Evolutionary conservation across 2,329 filamentous ascomycete genomes (phyloP), one percentile per base, ranked within the genome.

Genomic region (Metarhizium album): DNA sequence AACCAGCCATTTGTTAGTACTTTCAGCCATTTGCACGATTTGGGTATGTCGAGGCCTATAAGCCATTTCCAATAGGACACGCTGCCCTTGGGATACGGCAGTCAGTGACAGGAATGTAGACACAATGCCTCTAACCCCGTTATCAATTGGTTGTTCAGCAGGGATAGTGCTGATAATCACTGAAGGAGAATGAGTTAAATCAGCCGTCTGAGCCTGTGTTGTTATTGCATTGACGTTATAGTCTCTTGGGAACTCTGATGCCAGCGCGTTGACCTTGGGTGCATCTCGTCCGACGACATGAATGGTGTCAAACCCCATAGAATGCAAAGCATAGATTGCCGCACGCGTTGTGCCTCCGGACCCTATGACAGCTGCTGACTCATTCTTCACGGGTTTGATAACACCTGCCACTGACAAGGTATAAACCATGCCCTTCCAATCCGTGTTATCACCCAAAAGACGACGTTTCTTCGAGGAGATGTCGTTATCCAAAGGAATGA

Each of bases 121-220:
- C 9, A 96, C 70, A 2, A 86, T 74, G 58, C 83, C 80, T 22
- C 78, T 75, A 67, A 95, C 83, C 11, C 68, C 70, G 1, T 77
- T 60, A 56, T 96, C 90, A 54, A 97, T 86, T 0, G 90, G 86
- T 54, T 79, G 79, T 67, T 96, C 88, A 0, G 87, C 93, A 1
- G 93, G 93, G 45, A 98, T 90, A 1, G 90, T 96, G 60, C 88
- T 89, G 55, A 96, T 84, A 35, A 90, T 84, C 6, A 95, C 87
- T 2, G 72, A 74, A 3, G 66, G 62, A 42, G 54, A 55, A 0
- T 85, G 84, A 5, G 80, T 64, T 13, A 72, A 63, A 2, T 71
- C 60, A 3, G 74, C 63, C 8, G 84, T 66, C 5, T 72, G 70
- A 4, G 72, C 67, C 2, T 72, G 69, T 72, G 69, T 45, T 18